Conservation (phyloP, 1,139 yeast genomes). For the Pichiaceae sp. region DNA sequence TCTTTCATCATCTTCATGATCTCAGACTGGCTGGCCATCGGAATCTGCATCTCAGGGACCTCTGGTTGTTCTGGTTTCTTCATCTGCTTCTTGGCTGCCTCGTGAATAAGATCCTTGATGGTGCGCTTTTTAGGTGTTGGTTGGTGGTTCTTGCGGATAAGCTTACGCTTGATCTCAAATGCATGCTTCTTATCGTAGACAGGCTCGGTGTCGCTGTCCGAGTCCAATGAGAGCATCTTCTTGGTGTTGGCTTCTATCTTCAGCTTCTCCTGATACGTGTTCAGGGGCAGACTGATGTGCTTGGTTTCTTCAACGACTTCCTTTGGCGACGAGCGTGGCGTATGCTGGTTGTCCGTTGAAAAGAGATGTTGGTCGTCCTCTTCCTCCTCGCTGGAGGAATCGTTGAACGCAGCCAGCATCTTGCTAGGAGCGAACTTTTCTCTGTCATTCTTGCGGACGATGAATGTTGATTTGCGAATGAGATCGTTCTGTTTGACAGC, state of each 20-base stretch:
- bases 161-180: conserved; percentile 14
- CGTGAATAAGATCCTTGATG: conserved; percentile 11
- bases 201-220: conserved; percentile 14
- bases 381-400: conserved; percentile 10
- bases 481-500: conserved; percentile 17
- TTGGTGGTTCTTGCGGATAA: conserved; percentile 6
- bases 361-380: conserved; percentile 5
- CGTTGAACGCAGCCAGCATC: conserved; percentile 14
- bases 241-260: conserved; percentile 1
- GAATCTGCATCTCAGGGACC: not conserved
- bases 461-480: conserved; percentile 12
- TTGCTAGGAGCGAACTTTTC: conserved; percentile 16
- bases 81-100: conserved; percentile 12
- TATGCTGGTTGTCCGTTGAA: conserved; percentile 1
- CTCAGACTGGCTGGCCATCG: conserved; percentile 8
- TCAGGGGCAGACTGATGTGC: conserved; percentile 1
- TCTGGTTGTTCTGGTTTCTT: conserved; percentile 6
- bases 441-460: conserved; percentile 11
- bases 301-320: not conserved
- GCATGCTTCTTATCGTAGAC: conserved; percentile 5
- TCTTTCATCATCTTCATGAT: conserved; percentile 12
- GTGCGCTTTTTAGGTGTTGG: conserved; percentile 6
- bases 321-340: conserved; percentile 16
- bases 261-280: conserved; percentile 4
- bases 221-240: conserved; percentile 10